phyloP scores from a whole-genome alignment of 805 yeast genomes.

The Candida quercuum region DNA sequence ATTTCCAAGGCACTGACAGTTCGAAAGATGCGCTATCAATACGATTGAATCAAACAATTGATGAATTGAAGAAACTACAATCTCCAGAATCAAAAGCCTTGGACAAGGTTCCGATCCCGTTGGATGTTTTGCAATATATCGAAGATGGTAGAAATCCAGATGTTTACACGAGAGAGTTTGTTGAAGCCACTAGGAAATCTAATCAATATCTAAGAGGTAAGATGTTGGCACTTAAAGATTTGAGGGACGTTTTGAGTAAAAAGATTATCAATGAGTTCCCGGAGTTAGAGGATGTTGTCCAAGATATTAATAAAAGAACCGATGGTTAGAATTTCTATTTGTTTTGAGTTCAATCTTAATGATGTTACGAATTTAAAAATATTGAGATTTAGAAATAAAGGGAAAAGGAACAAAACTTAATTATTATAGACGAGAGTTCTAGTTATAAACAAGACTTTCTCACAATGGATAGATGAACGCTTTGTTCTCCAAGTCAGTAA shows the following conservation, averaged over 20 bases:
- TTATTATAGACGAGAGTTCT: too few relatives aligned
- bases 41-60: slow-evolving; percentile 35
- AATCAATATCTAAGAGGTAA: slow-evolving; percentile 88
- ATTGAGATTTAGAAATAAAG: too few relatives aligned
- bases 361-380: neutral
- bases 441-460: too few relatives aligned
- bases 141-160: slow-evolving; percentile 98
- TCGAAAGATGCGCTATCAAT: slow-evolving; percentile 52
- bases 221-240: slow-evolving; percentile 58
- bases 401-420: too few relatives aligned
- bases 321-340: slow-evolving; percentile 4
- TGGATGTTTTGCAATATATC: slow-evolving; percentile 84
- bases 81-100: slow-evolving; percentile 28
- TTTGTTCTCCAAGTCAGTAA: slow-evolving; percentile 48
- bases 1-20: slow-evolving; percentile 83
- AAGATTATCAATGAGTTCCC: slow-evolving; percentile 78
- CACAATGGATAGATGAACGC: slow-evolving; percentile 44
- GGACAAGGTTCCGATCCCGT: slow-evolving; percentile 50
- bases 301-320: slow-evolving; percentile 47
- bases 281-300: slow-evolving; percentile 54
- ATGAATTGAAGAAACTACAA: slow-evolving; percentile 30
- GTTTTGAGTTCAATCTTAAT: neutral
- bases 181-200: slow-evolving; percentile 85
- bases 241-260: slow-evolving; percentile 61
- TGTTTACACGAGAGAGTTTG: slow-evolving; percentile 93